A percentile compares a stretch with the other conserved stretches of the same genome.
Evolutionary conservation across 176 grass and related monocot species (phyloP).

Genomic region (Oryza brachyantha): DNA sequence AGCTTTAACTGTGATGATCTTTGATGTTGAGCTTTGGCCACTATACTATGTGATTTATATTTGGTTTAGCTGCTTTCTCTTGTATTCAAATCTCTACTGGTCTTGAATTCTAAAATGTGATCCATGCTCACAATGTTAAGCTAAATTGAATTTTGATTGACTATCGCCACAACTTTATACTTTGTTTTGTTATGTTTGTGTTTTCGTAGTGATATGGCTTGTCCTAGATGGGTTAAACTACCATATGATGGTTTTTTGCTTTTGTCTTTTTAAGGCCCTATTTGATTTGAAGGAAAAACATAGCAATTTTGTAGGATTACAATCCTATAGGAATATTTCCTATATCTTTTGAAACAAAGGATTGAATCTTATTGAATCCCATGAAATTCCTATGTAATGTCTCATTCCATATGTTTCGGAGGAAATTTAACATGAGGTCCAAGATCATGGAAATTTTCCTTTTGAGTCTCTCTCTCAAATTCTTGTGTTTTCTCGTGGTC

Average conservation of each 20-base stretch:
- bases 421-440: too few species aligned
- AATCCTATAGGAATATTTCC: too few species aligned
- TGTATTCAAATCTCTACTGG: background rate
- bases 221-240: background rate
- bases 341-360: too few species aligned
- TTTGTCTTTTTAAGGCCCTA: too few species aligned
- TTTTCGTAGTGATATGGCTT: background rate
- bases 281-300: too few species aligned
- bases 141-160: background rate
- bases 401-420: too few species aligned
- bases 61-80: background rate
- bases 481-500: too few species aligned
- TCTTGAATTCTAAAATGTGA: constrained; percentile 6
- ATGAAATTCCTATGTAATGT: too few species aligned
- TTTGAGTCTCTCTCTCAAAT: too few species aligned
- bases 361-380: too few species aligned
- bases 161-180: background rate
- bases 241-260: background rate
- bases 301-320: too few species aligned
- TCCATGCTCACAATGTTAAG: background rate
- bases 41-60: background rate
- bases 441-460: too few species aligned
- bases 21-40: background rate
- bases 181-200: background rate
- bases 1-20: background rate